These are phyloP conservation scores for Fusarium sp. DNA, from an alignment of 2,329 filamentous ascomycete species.

Conservation along the genomic window DNA sequence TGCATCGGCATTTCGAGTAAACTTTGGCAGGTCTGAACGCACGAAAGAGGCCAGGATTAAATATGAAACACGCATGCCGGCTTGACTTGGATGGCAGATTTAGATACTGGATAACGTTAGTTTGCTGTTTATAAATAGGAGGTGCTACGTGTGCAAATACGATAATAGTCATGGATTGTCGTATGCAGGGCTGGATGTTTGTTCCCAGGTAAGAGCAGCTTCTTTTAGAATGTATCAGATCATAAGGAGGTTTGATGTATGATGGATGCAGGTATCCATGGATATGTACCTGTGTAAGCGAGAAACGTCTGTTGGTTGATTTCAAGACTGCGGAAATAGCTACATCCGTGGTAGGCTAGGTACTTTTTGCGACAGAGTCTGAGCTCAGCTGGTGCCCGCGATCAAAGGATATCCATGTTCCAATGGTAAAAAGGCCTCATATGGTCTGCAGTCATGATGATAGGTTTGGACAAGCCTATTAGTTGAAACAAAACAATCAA, in stretches of 20 bases:
- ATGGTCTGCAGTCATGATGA: constrained; percentile 3
- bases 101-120: too few species aligned
- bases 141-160: background rate
- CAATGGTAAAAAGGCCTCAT: constrained; percentile 6
- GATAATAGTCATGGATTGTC: background rate
- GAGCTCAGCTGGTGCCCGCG: constrained; percentile 26
- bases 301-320: background rate
- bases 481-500: background rate
- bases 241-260: constrained; percentile 1
- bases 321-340: constrained; percentile 23
- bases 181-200: background rate
- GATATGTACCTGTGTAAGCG: constrained; percentile 13
- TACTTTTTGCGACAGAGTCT: constrained; percentile 8
- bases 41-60: constrained; percentile 13
- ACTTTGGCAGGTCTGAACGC: constrained; percentile 15
- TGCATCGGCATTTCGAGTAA: constrained; percentile 26
- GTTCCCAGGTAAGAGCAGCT: background rate
- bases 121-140: constrained; percentile 33
- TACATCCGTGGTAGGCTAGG: constrained; percentile 20
- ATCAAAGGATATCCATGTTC: constrained; percentile 12
- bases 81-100: background rate
- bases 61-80: constrained; percentile 30
- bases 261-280: background rate
- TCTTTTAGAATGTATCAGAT: constrained; percentile 21
- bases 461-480: background rate